phyloP scores from a whole-genome alignment of 805 yeast species.

The Martiniozyma abietophila region DNA sequence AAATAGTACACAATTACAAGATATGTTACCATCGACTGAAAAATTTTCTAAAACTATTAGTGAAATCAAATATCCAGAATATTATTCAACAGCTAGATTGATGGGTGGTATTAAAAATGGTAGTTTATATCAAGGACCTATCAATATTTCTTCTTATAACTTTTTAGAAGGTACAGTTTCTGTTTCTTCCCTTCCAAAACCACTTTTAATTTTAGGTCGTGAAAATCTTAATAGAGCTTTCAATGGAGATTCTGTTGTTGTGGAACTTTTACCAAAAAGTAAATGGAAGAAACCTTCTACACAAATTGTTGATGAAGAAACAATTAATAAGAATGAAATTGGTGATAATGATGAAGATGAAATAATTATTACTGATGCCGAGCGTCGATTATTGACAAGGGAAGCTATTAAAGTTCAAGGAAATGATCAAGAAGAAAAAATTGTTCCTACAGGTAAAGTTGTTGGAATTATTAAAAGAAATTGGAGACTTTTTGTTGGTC shows the following conservation, averaged over 20 bases:
- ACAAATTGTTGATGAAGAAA: constrained; percentile 68
- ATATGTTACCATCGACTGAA: constrained; percentile 56
- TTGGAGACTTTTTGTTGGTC: constrained; percentile 96
- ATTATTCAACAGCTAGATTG: constrained; percentile 69
- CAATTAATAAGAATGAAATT: constrained; percentile 48
- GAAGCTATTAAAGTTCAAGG: constrained; percentile 62
- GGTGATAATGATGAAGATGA: constrained; percentile 45
- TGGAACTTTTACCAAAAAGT: constrained; percentile 75
- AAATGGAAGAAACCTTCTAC: constrained; percentile 86
- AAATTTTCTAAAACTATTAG: constrained; percentile 29
- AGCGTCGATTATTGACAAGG: constrained; percentile 61
- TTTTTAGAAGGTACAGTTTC: constrained; percentile 79
- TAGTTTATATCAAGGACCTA: constrained; percentile 74
- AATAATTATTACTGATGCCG: constrained; percentile 51
- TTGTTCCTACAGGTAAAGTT: constrained; percentile 89
- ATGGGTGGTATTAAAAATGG: constrained; percentile 90
- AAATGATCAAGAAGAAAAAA: constrained; percentile 31
- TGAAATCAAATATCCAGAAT: constrained; percentile 64
- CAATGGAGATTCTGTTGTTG: constrained; percentile 85
- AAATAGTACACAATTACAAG: constrained; percentile 65
- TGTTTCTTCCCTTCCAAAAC: constrained; percentile 65
- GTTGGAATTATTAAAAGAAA: constrained; percentile 84
- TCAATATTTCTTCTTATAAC: constrained; percentile 77
- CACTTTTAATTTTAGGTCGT: constrained; percentile 73
- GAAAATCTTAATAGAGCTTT: constrained; percentile 84